Base-by-base conservation (phyloP, 225 moss, liverwort and hornwort species). In the Takakia lepidozioides region DNA sequence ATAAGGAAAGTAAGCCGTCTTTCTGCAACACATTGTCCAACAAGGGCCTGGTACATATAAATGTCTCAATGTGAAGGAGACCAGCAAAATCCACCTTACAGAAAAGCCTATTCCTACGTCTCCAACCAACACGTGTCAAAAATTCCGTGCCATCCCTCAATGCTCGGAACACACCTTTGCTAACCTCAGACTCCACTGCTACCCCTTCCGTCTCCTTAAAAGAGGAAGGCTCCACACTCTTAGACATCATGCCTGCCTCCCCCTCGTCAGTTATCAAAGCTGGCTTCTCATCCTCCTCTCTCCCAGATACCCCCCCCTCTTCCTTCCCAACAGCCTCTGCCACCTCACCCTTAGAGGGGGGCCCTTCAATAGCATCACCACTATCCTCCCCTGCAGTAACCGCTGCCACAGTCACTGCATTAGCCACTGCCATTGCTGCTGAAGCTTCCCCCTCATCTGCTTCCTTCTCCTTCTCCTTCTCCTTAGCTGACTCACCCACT, bases 111-210 rank as follows among this genome's bases (percentile, higher is more conserved):
- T 59, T 72, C 73, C 73, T 70, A 76, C 68, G 71, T 76, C 84
- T 81, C 81, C 57, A 56, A 76, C 78, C 81, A 78, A 84, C 80
- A 74, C 50, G 48, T 70, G 61, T 70, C 81, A 59, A 74, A 76
- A 79, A 82, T 76, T 79, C 79, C 48, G 81, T 86, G 73, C 74
- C 76, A 86, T 79, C 70, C 72, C 73, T 89, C 86, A 86, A 80
- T 73, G 79, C 76, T 55, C 62, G 84, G 75, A 84, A 95, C 93
- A 89, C 93, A 95, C 93, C 93, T 95, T 95, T 95, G 89, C 93
- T 95, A 95, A 89, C 81, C 89, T 95, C 89, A 89, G 93, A 95
- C 81, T 95, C 93, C 86, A 95, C 77, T 89, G 89, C 93, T 95
- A 95, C 81, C 86, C 84, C 93, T 76, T 95, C 93, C 80, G 89